Evolutionary conservation across 2,329 filamentous ascomycete genomes (phyloP), one percentile per base, ranked within the genome.

Genomic region (Ophiostoma ips): DNA sequence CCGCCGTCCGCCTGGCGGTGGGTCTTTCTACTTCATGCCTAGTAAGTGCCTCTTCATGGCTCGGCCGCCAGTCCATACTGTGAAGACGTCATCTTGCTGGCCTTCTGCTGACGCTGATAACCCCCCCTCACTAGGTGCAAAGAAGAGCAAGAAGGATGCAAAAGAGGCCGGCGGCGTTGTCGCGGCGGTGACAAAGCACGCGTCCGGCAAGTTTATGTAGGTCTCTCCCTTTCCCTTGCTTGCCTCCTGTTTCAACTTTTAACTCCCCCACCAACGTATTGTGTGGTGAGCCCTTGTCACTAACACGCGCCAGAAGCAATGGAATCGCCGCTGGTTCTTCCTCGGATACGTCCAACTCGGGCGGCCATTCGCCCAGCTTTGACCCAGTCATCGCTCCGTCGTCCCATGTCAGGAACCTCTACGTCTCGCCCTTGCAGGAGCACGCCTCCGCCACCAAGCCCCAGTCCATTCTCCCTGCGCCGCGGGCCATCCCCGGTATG

Each of bases 81-180:
- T 16, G 21, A 33, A 2, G 19, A 24, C 24, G 11, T 41, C n/a
- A 24, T 19, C n/a, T 33, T 19, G 19, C 21, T 33, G n/a, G 2
- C 28, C 9, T 31, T 15, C 46, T 53, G 24, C 24, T 28, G 24
- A 5, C 24, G 5, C 24, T 28, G 24, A 4, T 28, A 21, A 48
- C 36, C 18, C 35, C 6, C 18, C 34, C 24, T 30, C 24, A 35
- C 28, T 19, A 57, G 56, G 50, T 53, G 48, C 51, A 41, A 73
- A 73, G 67, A 75, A 73, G 62, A 66, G 71, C 59, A 71, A 66
- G 63, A 76, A 73, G 65, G 65, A 75, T 72, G 71, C 68, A 61
- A 75, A 68, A 70, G 71, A 75, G 59, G 65, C 64, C 59, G 69
- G 71, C 58, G 69, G 71, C 58, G 72, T 75, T 58, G 67, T 70